phyloP scores from a whole-genome alignment of 1,284 basidiomycete genomes.

The Cutaneotrichosporon sp. region DNA sequence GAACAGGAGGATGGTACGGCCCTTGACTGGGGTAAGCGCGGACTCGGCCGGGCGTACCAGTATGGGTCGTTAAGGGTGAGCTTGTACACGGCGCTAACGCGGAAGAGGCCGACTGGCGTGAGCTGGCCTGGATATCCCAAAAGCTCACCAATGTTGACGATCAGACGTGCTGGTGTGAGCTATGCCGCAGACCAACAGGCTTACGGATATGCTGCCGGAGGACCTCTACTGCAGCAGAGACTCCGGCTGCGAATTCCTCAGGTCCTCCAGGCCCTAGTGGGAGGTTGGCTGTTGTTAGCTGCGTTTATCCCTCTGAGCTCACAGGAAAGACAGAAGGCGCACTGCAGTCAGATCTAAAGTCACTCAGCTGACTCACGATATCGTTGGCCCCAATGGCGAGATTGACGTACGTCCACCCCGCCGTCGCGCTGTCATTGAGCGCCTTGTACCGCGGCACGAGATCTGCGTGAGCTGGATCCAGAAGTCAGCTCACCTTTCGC shows the following conservation, averaged over 20 bases:
- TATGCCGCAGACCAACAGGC: conserved; percentile 17
- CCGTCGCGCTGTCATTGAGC: conserved; percentile 21
- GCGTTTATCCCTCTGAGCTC: conserved; percentile 6
- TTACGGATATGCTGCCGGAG: conserved; percentile 46
- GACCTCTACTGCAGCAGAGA: conserved; percentile 44
- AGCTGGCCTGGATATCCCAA: not conserved
- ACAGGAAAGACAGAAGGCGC: conserved; percentile 50
- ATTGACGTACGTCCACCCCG: conserved; percentile 51
- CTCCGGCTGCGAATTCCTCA: conserved; percentile 42
- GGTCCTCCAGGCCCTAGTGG: conserved; percentile 38
- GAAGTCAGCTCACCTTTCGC: conserved; percentile 34
- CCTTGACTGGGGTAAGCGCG: conserved; percentile 24
- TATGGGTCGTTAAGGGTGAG: conserved; percentile 44
- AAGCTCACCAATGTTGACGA: conserved; percentile 43
- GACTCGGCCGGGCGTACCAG: conserved; percentile 32
- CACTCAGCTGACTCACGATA: conserved; percentile 34
- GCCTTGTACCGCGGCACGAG: conserved; percentile 42
- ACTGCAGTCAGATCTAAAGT: conserved; percentile 31
- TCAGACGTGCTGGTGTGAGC: conserved; percentile 34
- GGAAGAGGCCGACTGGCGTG: conserved; percentile 45
- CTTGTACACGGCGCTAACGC: conserved; percentile 50
- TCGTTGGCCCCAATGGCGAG: conserved; percentile 53
- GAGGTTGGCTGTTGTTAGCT: conserved; percentile 30
- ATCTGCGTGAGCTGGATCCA: conserved; percentile 27
- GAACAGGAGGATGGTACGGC: conserved; percentile 36